Evolutionary conservation across 257 asterid species (phyloP).

Genomic region (Echium plantagineum): DNA sequence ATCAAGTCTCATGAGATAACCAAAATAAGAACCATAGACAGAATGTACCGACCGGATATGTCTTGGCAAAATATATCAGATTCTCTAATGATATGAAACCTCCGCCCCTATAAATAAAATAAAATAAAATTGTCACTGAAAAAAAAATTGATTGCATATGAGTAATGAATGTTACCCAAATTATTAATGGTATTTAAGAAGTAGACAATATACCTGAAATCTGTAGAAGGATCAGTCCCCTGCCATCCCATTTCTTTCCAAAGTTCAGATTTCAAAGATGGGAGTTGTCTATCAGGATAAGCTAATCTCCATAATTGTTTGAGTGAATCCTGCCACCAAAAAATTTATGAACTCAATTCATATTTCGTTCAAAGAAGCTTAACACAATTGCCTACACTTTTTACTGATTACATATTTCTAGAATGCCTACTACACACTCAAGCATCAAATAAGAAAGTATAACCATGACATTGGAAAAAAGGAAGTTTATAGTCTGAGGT

Average conservation of each 20-base stretch:
- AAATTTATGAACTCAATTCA: background rate
- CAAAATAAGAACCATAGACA: slow-evolving; percentile 10
- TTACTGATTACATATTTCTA: no score
- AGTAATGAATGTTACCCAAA: slow-evolving; percentile 5
- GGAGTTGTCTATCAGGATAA: slow-evolving; percentile 71
- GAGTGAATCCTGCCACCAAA: slow-evolving; percentile 68
- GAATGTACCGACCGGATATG: slow-evolving; percentile 62
- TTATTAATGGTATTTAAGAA: background rate
- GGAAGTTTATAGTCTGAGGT: no score
- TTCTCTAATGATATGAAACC: slow-evolving; percentile 95
- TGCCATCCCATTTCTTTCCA: slow-evolving; percentile 99
- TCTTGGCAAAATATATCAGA: slow-evolving; percentile 77
- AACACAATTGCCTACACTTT: no score
- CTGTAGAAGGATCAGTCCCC: slow-evolving; percentile 94
- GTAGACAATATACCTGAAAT: slow-evolving; percentile 59
- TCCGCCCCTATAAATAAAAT: slow-evolving; percentile 59
- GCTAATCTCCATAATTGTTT: slow-evolving; percentile 81
- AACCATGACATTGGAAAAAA: no score
- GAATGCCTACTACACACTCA: no score
- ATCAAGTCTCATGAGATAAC: background rate
- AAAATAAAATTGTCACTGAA: slow-evolving; percentile 1
- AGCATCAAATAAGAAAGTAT: no score
- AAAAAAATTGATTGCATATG: slow-evolving; percentile 1
- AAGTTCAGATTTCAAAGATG: slow-evolving; percentile 76
- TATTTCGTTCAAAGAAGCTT: background rate